Percentiles rank a stretch among this genome's conserved stretches.
Evolutionary conservation across 2,329 filamentous ascomycete genomes (phyloP).

Genomic region (Claviceps arundinis): DNA sequence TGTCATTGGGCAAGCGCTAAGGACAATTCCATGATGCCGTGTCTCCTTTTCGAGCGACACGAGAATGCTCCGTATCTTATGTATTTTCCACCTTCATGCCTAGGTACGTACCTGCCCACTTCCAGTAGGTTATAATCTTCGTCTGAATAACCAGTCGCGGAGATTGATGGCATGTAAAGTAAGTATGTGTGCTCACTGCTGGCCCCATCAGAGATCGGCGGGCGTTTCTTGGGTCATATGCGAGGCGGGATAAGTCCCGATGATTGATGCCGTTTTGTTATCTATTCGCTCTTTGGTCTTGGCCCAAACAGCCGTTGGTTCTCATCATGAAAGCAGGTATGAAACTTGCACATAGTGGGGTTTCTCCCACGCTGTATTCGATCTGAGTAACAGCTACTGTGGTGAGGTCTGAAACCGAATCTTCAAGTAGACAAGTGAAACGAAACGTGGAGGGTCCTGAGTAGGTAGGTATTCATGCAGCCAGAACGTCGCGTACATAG

Average conservation of each 20-base stretch:
- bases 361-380: background rate
- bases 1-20: background rate
- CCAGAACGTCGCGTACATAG: background rate
- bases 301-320: background rate
- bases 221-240: too few species aligned
- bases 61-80: background rate
- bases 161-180: too few species aligned
- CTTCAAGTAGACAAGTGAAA: background rate
- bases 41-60: background rate
- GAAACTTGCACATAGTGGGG: background rate
- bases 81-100: background rate
- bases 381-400: background rate
- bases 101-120: background rate
- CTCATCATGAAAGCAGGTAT: background rate
- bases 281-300: background rate
- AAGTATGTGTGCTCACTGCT: too few species aligned
- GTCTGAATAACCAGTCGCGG: too few species aligned
- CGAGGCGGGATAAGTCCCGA: too few species aligned
- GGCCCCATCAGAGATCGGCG: too few species aligned
- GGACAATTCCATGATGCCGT: background rate
- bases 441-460: background rate
- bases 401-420: background rate
- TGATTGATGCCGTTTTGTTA: too few species aligned
- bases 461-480: background rate
- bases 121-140: too few species aligned